A percentile compares a stretch with the other conserved stretches of the same genome.
phyloP scores from a whole-genome alignment of 345 rosid genomes.

The Anacardium occidentale region DNA sequence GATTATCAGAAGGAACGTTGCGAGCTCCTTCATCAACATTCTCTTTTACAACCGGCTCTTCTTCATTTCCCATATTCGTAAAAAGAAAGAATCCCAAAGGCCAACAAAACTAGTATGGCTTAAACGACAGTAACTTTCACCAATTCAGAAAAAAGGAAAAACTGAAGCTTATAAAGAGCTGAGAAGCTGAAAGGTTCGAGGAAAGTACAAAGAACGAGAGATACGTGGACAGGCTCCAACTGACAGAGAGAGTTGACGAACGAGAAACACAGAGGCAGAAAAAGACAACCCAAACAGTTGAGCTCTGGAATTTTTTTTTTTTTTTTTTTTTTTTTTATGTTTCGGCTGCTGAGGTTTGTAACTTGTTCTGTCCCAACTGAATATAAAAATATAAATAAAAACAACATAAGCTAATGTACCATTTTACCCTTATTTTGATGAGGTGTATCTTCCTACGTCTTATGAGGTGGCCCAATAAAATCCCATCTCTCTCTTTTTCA shows the following conservation, averaged over 20 bases:
- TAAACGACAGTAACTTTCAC: background rate
- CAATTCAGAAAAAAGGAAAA: background rate
- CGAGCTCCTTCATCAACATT: constrained; percentile 22
- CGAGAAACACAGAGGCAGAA: too few species aligned
- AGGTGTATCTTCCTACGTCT: too few species aligned
- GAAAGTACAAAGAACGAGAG: background rate
- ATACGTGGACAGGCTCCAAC: background rate
- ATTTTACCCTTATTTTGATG: too few species aligned
- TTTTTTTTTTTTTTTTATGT: too few species aligned
- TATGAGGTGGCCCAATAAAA: too few species aligned
- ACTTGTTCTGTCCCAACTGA: too few species aligned
- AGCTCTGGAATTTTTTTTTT: too few species aligned
- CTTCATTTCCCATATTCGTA: constrained; percentile 37
- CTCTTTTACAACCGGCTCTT: constrained; percentile 13
- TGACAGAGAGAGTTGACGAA: background rate
- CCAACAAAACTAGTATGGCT: background rate
- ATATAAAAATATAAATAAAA: too few species aligned
- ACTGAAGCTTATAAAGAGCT: background rate
- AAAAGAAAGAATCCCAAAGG: constrained; percentile 1
- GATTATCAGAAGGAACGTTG: constrained; percentile 26
- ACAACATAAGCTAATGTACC: too few species aligned
- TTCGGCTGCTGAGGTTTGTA: too few species aligned
- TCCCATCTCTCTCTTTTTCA: too few species aligned
- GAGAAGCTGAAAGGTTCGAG: background rate
- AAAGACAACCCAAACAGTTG: too few species aligned